Evolutionary conservation across 2,329 filamentous ascomycete genomes (phyloP).

Genomic region (Talaromyces sp.): DNA sequence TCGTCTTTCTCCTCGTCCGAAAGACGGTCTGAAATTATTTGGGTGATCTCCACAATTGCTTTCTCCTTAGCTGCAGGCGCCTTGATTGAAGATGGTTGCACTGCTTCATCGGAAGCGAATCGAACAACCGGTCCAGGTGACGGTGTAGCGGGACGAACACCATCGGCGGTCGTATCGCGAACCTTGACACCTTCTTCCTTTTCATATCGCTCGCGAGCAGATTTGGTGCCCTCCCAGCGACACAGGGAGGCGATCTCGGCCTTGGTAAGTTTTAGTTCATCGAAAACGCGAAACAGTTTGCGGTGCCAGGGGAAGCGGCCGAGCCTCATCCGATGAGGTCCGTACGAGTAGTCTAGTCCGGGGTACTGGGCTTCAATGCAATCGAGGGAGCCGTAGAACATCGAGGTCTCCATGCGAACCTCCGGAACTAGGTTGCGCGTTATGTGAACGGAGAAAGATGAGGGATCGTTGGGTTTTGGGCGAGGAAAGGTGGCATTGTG

Average conservation of each 20-base stretch:
- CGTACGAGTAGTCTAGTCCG: constrained; percentile 58
- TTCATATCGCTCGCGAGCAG: constrained; percentile 41
- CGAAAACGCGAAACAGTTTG: constrained; percentile 55
- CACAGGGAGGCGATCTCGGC: constrained; percentile 57
- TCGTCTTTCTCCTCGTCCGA: constrained; percentile 20
- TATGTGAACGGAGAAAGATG: constrained; percentile 54
- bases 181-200: constrained; percentile 55
- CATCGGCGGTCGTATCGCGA: constrained; percentile 55
- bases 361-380: constrained; percentile 62
- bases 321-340: constrained; percentile 57
- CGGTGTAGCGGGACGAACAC: constrained; percentile 47
- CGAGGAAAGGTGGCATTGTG: constrained; percentile 54
- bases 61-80: constrained; percentile 8
- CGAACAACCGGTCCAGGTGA: constrained; percentile 25
- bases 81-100: constrained; percentile 14
- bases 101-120: constrained; percentile 25
- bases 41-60: constrained; percentile 12
- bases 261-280: constrained; percentile 52
- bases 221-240: constrained; percentile 51
- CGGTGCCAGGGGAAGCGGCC: constrained; percentile 57
- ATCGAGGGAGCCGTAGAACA: constrained; percentile 60
- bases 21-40: constrained; percentile 12
- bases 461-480: constrained; percentile 51
- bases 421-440: constrained; percentile 58
- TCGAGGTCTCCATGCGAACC: constrained; percentile 58